These are phyloP conservation scores for Gossypium anomalum DNA, from an alignment of 345 rosid genomes.

Conservation along the genomic window DNA sequence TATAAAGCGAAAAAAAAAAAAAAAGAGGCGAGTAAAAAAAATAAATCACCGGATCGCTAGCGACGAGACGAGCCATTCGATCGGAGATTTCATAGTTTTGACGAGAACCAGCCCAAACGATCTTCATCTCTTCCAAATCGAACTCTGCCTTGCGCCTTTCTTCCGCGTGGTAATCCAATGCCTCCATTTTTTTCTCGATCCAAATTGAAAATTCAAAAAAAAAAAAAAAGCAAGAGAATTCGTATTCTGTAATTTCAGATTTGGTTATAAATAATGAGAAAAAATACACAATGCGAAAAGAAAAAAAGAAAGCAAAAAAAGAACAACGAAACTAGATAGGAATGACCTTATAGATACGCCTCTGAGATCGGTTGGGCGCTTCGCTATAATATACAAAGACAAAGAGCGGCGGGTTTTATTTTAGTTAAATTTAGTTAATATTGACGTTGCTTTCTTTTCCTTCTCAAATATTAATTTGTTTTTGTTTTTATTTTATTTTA, in stretches of 20 bases:
- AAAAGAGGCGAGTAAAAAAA: background rate
- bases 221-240: background rate
- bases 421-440: background rate
- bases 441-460: background rate
- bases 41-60: slow-evolving; percentile 74
- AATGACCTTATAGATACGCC: background rate
- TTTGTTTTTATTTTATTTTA: too few species aligned
- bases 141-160: slow-evolving; percentile 82
- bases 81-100: slow-evolving; percentile 71
- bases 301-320: background rate
- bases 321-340: background rate
- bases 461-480: too few species aligned
- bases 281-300: background rate
- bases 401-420: background rate
- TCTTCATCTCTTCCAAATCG: slow-evolving; percentile 85
- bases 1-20: background rate
- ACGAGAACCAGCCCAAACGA: slow-evolving; percentile 96
- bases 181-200: slow-evolving; percentile 37
- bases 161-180: slow-evolving; percentile 53
- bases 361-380: background rate
- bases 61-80: slow-evolving; percentile 84
- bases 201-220: background rate
- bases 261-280: background rate
- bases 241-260: background rate
- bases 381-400: background rate